phyloP scores from a whole-genome alignment of 2,329 filamentous ascomycete species.

The Trichoderma breve region DNA sequence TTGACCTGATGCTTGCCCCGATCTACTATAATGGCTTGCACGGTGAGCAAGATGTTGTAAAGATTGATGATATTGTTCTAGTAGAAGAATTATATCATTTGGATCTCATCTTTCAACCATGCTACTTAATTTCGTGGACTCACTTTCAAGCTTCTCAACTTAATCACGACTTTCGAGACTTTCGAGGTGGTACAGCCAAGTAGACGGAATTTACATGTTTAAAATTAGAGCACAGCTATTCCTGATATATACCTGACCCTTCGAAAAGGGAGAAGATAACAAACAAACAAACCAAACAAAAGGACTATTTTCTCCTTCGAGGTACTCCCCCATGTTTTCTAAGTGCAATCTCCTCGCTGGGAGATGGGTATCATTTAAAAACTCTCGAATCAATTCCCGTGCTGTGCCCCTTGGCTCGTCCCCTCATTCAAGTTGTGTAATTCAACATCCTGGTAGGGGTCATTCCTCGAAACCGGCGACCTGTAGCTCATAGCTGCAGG shows the following conservation, averaged over 20 bases:
- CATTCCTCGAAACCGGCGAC: slow-evolving; percentile 1
- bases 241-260: neutral
- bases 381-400: neutral
- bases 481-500: slow-evolving; percentile 22
- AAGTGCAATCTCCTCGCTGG: neutral
- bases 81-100: too few species aligned
- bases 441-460: slow-evolving; percentile 35
- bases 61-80: neutral
- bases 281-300: neutral
- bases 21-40: neutral
- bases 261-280: neutral
- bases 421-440: slow-evolving; percentile 26
- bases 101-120: neutral
- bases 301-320: neutral
- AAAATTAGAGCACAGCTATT: neutral
- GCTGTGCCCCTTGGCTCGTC: neutral
- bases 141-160: neutral
- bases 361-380: slow-evolving; percentile 12
- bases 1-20: neutral
- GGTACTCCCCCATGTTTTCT: neutral
- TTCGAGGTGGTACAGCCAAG: neutral
- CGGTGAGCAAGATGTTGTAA: neutral
- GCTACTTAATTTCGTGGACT: neutral
- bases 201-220: neutral
- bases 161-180: neutral